Evolutionary conservation across 257 asterid genomes (phyloP).

Genomic region (Gentiana dahurica): DNA sequence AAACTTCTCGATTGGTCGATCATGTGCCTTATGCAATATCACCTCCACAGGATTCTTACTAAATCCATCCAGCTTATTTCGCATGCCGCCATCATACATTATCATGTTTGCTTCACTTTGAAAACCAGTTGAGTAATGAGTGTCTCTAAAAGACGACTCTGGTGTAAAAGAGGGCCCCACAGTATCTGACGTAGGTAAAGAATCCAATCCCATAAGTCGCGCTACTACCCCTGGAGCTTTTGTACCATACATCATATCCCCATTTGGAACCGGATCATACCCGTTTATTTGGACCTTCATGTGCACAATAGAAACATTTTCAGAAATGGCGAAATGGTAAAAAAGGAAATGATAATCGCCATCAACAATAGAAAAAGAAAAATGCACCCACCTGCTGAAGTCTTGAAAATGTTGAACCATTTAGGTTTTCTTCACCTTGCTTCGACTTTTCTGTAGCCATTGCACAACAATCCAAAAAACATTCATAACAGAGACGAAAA

Average conservation of each 20-base stretch:
- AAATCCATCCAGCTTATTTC: constrained; percentile 74
- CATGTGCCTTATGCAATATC: constrained; percentile 54
- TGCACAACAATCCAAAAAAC: constrained; percentile 3
- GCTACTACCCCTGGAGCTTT: constrained; percentile 96
- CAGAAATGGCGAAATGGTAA: constrained; percentile 1
- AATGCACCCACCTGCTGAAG: constrained; percentile 46
- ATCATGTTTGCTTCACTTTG: constrained; percentile 64
- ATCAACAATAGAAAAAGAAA: constrained; percentile 6
- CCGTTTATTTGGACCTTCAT: constrained; percentile 52
- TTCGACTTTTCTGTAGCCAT: constrained; percentile 44
- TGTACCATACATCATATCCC: constrained; percentile 46
- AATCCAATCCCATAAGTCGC: constrained; percentile 96
- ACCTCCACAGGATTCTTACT: constrained; percentile 57
- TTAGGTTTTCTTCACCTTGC: constrained; percentile 46
- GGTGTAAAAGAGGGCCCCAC: constrained; percentile 42
- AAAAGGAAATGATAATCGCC: constrained; percentile 8
- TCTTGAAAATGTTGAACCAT: constrained; percentile 32
- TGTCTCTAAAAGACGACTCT: constrained; percentile 46
- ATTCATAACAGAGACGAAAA: constrained; percentile 5
- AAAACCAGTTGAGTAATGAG: constrained; percentile 35
- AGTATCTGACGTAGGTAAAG: constrained; percentile 54
- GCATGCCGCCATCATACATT: constrained; percentile 60
- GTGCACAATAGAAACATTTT: constrained; percentile 7
- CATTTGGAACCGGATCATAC: constrained; percentile 48
- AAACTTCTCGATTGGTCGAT: constrained; percentile 69